Evolutionary conservation across 768 basidiomycete species (phyloP).

Genomic region (Serendipita vermifera): DNA sequence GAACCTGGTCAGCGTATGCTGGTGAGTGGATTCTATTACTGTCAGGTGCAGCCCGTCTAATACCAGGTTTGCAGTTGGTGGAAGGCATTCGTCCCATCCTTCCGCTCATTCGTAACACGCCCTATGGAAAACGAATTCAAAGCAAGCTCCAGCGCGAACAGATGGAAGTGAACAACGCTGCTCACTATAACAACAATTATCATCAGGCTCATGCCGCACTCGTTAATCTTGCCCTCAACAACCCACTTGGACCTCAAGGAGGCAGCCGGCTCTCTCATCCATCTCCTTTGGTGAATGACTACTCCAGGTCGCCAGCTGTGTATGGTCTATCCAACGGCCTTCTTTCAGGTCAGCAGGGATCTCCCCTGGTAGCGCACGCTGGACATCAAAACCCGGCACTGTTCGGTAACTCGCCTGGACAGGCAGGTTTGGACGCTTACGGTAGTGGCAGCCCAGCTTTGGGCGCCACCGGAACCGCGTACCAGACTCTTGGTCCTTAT

Average conservation of each 20-base stretch:
- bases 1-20: slow-evolving; percentile 80
- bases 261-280: not conserved
- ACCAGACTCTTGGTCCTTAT: not conserved
- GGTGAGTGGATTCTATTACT: slow-evolving; percentile 26
- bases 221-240: slow-evolving; percentile 7
- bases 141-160: slow-evolving; percentile 96
- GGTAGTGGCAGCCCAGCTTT: not conserved
- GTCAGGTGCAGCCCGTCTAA: not conserved
- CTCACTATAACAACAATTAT: slow-evolving; percentile 1
- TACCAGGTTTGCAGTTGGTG: slow-evolving; percentile 41
- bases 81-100: slow-evolving; percentile 98
- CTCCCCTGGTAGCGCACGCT: not conserved
- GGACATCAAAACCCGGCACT: not conserved
- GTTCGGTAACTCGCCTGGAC: not conserved
- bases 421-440: not conserved
- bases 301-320: not conserved
- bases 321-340: slow-evolving; percentile 5
- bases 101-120: slow-evolving; percentile 96
- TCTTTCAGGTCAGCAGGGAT: not conserved
- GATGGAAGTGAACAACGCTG: slow-evolving; percentile 32
- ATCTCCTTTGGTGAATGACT: not conserved
- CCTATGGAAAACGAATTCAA: slow-evolving; percentile 98
- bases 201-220: slow-evolving; percentile 8
- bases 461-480: not conserved
- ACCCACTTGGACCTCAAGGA: not conserved